Evolutionary conservation across 1,284 basidiomycete species (phyloP), one percentile per base, ranked within the genome.

Genomic region (Spongiforma sp.): DNA sequence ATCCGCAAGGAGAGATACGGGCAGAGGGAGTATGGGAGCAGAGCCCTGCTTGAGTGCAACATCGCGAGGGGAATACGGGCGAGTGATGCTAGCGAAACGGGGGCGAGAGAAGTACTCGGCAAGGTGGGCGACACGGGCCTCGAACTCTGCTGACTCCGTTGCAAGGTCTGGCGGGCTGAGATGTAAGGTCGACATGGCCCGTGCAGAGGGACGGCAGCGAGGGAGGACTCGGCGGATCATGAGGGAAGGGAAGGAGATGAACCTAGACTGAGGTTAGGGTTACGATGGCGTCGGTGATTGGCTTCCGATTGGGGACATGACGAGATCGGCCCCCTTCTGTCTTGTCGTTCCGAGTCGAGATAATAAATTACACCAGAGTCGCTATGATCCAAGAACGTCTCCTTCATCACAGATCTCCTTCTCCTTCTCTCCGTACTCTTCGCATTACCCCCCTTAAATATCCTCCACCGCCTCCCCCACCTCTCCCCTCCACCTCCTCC

Each of bases 41-140:
- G 91, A 91, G 5, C 95, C 95, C 69, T 96, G 93, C 80, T 97
- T 97, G 24, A 91, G 89, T 9, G 89, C 94, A 65, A 97, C 92
- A 59, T 88, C 85, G 34, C 86, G 85, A 8, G 94, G 85, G 24
- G 89, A 82, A 78, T 97, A 97, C 0, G 94, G 89, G 24, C 95
- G 86, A 73, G 89, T 89, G 64, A 93, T 86, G 61, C 81, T 82
- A 43, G 85, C 81, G 76, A 95, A 97, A 14, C 95, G 88, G 19
- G 93, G 89, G 46, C 84, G 84, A 50, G 84, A 76, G 74, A 95
- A 95, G 86, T 93, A 96, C 4, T 84, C 78, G 34, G 88, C 79
- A 75, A 95, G 86, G 56, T 87, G 85, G 19, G 83, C 78, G 32
- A 89, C 84, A 11, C 91, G 86, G 21, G 83, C 81, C 21, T 87